Evolutionary conservation across 164 flowering plant genomes (phyloP), one percentile per base, ranked within the genome.

Genomic region (Nymphaea colorata): DNA sequence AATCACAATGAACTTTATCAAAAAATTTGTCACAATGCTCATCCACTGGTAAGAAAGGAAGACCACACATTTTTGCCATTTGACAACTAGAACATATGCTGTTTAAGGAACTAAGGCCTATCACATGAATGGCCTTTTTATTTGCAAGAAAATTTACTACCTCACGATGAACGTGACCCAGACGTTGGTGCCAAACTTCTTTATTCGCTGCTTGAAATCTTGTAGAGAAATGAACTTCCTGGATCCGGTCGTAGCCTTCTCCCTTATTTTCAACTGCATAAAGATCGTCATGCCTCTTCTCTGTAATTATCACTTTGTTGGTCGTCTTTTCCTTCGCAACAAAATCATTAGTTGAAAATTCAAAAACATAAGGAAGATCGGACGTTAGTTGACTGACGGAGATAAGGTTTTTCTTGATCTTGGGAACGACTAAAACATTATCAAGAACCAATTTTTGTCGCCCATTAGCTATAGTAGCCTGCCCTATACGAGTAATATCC

Each of bases 1-100:
- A 66, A 53, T 66, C 59, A 47, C 61, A 66, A 47, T 66, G 68
- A 11, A 66, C 53, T 42, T 66, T 66, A 11, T 15, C 10, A 0
- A 66, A 4, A 4, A 43, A 61, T 11, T 6, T 8, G 4, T 18
- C 6, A 43, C 15, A 51, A 6, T 25, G 5, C 6, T 36, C 6
- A 4, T 51, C 36, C 4, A 8, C 36, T n/a, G 2, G 15, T 7
- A 4, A 43, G 53, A 66, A 66, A 8, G 61, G 68, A 3, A 18
- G 12, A 47, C 41, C 41, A 53, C 42, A 5, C 18, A 59, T 66
- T 5, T 66, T 66, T 10, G 43, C 59, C 59, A 66, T 6, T 41
- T 66, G 43, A 25, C 60, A 66, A 18, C 68, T 66, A 3, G 3
- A 8, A 51, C 68, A 66, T n/a, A 66, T 6, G 6, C 8, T 4